Evolutionary conservation across 1,139 yeast genomes (phyloP).

Genomic region (Schwanniomyces etchellsii): DNA sequence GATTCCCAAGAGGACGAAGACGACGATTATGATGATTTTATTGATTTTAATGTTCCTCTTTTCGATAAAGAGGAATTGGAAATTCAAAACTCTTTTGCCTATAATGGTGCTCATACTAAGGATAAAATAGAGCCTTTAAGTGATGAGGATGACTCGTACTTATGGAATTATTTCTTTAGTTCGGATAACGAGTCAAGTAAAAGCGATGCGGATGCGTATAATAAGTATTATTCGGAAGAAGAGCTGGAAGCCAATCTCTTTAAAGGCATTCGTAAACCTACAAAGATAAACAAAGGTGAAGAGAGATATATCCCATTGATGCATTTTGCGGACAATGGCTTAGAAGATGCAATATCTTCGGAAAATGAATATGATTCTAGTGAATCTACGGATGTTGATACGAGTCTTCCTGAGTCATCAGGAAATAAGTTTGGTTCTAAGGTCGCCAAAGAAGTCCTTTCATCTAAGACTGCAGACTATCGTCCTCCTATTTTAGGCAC

Average conservation of each 20-base stretch:
- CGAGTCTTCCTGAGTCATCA: conserved; percentile 55
- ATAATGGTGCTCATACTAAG: conserved; percentile 1
- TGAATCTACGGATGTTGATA: conserved; percentile 91
- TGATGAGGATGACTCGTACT: conserved; percentile 41
- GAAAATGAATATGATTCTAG: conserved; percentile 46
- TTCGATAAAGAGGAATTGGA: conserved; percentile 8
- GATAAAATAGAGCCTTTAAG: conserved; percentile 6
- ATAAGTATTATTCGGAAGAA: conserved; percentile 18
- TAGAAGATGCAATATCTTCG: conserved; percentile 7
- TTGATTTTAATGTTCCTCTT: conserved; percentile 6
- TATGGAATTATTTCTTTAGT: conserved; percentile 53
- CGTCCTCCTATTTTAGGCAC: conserved; percentile 91
- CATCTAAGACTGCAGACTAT: conserved; percentile 77
- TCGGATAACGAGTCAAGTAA: conserved; percentile 30
- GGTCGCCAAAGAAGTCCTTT: conserved; percentile 82
- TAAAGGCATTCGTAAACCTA: neutral
- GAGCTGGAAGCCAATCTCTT: neutral
- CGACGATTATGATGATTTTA: conserved; percentile 28
- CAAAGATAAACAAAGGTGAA: neutral
- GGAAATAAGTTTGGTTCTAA: conserved; percentile 58
- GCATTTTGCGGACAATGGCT: neutral
- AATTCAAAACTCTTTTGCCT: neutral
- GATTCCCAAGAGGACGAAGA: conserved; percentile 27
- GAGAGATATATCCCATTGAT: neutral
- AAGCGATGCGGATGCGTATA: conserved; percentile 22